These are phyloP conservation scores for Solanum pennellii DNA, from an alignment of 257 asterid genomes.

Conservation along the genomic window DNA sequence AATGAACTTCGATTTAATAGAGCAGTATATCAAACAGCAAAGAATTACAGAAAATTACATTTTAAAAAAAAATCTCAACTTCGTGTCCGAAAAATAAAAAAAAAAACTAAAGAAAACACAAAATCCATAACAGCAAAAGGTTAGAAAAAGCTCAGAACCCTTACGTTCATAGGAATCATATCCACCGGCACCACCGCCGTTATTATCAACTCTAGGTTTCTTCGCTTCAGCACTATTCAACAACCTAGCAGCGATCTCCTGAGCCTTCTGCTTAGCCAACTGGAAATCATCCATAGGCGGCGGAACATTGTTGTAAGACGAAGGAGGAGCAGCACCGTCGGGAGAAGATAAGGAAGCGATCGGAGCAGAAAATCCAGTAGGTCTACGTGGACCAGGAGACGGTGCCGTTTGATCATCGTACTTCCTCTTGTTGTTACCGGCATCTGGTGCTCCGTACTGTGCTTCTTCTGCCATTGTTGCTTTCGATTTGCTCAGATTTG, in stretches of 20 bases:
- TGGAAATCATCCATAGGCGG: slow-evolving; percentile 76
- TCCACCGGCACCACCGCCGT: slow-evolving; percentile 35
- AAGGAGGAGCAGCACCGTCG: slow-evolving; percentile 31
- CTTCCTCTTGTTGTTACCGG: slow-evolving; percentile 21
- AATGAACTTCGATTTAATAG: not conserved
- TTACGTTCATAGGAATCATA: not conserved
- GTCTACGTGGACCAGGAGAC: slow-evolving; percentile 46
- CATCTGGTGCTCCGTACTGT: slow-evolving; percentile 5
- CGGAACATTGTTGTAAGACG: slow-evolving; percentile 60
- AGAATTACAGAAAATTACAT: not conserved
- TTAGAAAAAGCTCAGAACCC: not conserved
- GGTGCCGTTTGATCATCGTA: slow-evolving; percentile 59
- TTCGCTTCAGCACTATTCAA: slow-evolving; percentile 52
- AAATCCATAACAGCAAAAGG: not conserved
- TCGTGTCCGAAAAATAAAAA: not conserved
- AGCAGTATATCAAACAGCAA: not conserved
- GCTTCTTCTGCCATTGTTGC: slow-evolving; percentile 16
- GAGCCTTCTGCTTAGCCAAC: slow-evolving; percentile 87
- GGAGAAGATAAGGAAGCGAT: slow-evolving; percentile 38
- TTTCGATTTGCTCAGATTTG: not conserved
- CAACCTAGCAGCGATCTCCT: slow-evolving; percentile 82
- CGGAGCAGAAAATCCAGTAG: slow-evolving; percentile 69
- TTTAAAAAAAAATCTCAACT: not conserved
- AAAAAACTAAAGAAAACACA: not conserved
- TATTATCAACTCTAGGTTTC: slow-evolving; percentile 63